These are phyloP conservation scores for Aspergillus olivimuriae DNA, from an alignment of 495 filamentous ascomycete genomes.

Conservation along the genomic window DNA sequence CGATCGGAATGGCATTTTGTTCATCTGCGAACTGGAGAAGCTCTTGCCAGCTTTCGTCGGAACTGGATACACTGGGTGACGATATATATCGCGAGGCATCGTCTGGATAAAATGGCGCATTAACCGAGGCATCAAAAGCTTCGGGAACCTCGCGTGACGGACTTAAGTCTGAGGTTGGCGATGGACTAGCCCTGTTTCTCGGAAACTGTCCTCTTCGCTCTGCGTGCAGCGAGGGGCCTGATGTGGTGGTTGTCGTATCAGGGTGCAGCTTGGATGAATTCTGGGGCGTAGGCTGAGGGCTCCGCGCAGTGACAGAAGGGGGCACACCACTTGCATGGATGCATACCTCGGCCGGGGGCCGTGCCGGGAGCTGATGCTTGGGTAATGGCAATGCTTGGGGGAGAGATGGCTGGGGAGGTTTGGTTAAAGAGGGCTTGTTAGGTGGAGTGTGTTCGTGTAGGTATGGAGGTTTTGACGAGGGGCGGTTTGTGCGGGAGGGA, in stretches of 20 bases:
- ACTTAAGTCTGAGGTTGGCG: neutral
- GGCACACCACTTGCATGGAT: slow-evolving; percentile 7
- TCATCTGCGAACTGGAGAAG: slow-evolving; percentile 5
- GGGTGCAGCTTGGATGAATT: neutral
- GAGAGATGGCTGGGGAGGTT: slow-evolving; percentile 3
- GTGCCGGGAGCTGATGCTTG: slow-evolving; percentile 15
- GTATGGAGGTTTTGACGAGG: neutral
- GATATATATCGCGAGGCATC: slow-evolving; percentile 2
- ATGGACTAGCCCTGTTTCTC: neutral
- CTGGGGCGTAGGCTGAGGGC: slow-evolving; percentile 1
- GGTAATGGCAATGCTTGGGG: slow-evolving; percentile 10
- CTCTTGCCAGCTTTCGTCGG: slow-evolving; percentile 8
- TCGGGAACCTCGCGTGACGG: slow-evolving; percentile 3
- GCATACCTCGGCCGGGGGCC: slow-evolving; percentile 15
- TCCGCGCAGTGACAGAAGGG: neutral
- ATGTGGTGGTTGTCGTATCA: neutral
- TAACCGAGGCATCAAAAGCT: slow-evolving; percentile 3
- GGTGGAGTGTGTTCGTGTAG: neutral
- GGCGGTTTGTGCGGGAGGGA: slow-evolving; percentile 1
- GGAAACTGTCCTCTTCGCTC: neutral
- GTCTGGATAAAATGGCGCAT: slow-evolving; percentile 9
- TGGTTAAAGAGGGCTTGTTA: slow-evolving; percentile 1
- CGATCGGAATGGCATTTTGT: slow-evolving; percentile 12
- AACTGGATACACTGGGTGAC: slow-evolving; percentile 13
- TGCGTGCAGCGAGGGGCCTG: neutral